Percentiles rank a stretch among this genome's conserved stretches.
Evolutionary conservation across 805 yeast species (phyloP).

Genomic region (Starmerella bombi): DNA sequence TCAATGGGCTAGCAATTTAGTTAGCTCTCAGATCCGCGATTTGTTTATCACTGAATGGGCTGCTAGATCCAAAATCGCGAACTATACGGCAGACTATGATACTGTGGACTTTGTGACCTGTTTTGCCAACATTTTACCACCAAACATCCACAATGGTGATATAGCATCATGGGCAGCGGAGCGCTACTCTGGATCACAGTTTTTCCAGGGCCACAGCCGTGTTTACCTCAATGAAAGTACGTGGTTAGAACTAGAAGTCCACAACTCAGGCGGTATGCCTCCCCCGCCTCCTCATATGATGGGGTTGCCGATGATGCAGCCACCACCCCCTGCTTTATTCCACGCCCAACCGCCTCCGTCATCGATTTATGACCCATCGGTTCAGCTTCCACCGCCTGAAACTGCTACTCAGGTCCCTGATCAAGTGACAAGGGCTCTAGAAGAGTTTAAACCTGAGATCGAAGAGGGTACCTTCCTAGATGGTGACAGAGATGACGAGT

Average conservation of each 20-base stretch:
- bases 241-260: slow-evolving; percentile 28
- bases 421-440: slow-evolving; percentile 12
- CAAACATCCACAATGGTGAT: slow-evolving; percentile 22
- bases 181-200: slow-evolving; percentile 26
- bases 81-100: slow-evolving; percentile 32
- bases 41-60: slow-evolving; percentile 31
- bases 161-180: slow-evolving; percentile 26
- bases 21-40: slow-evolving; percentile 29
- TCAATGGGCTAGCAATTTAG: slow-evolving; percentile 28
- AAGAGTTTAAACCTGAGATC: slow-evolving; percentile 1
- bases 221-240: slow-evolving; percentile 30
- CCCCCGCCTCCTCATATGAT: not conserved
- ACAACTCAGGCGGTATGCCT: not conserved
- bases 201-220: slow-evolving; percentile 27
- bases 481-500: slow-evolving; percentile 30
- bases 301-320: not conserved
- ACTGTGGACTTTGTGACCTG: slow-evolving; percentile 28
- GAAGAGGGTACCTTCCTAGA: slow-evolving; percentile 2
- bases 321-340: not conserved
- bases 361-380: slow-evolving; percentile 4
- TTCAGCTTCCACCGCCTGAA: slow-evolving; percentile 9
- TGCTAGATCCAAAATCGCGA: slow-evolving; percentile 22
- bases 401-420: slow-evolving; percentile 13
- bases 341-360: no score
- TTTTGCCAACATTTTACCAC: slow-evolving; percentile 27